Evolutionary conservation across 345 rosid genomes (phyloP).

Genomic region (Noccaea bulbosa): DNA sequence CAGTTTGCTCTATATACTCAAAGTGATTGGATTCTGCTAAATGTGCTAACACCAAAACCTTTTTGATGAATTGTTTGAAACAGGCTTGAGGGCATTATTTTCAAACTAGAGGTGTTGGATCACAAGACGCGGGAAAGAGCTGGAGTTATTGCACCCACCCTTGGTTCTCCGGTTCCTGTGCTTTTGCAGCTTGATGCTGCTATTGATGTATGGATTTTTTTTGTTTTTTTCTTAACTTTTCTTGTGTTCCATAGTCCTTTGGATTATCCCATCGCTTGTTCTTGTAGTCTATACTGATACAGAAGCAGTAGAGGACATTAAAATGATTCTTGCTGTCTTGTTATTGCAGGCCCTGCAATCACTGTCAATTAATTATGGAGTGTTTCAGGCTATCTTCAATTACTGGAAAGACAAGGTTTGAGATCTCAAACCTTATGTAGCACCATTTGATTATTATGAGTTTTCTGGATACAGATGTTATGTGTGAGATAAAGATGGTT

Average conservation of each 20-base stretch:
- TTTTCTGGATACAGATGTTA: slow-evolving; percentile 2
- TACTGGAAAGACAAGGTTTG: slow-evolving; percentile 96
- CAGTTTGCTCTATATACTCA: slow-evolving; percentile 7
- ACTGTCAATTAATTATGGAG: slow-evolving; percentile 61
- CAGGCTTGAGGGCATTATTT: slow-evolving; percentile 85
- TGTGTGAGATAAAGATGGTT: slow-evolving; percentile 11
- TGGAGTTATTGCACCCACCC: slow-evolving; percentile 82
- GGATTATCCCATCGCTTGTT: slow-evolving; percentile 27
- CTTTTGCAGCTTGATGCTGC: slow-evolving; percentile 87
- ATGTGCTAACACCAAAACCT: slow-evolving; percentile 10
- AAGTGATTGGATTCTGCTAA: slow-evolving; percentile 14
- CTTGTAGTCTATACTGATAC: neutral
- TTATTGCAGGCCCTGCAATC: slow-evolving; percentile 73
- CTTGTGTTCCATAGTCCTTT: neutral
- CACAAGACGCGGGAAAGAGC: slow-evolving; percentile 98
- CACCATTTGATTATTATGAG: slow-evolving; percentile 10
- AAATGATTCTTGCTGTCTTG: slow-evolving; percentile 16
- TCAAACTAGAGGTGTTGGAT: slow-evolving; percentile 95
- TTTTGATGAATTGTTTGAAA: slow-evolving; percentile 8
- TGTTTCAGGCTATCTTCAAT: slow-evolving; percentile 72
- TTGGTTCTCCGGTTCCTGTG: slow-evolving; percentile 84
- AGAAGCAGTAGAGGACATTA: neutral
- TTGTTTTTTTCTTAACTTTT: slow-evolving; percentile 19
- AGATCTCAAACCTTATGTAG: neutral
- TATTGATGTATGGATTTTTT: slow-evolving; percentile 60